A percentile compares a stretch with the other conserved stretches of the same genome.
Evolutionary conservation across 1,139 yeast species (phyloP).

Genomic region (Candida anutae): DNA sequence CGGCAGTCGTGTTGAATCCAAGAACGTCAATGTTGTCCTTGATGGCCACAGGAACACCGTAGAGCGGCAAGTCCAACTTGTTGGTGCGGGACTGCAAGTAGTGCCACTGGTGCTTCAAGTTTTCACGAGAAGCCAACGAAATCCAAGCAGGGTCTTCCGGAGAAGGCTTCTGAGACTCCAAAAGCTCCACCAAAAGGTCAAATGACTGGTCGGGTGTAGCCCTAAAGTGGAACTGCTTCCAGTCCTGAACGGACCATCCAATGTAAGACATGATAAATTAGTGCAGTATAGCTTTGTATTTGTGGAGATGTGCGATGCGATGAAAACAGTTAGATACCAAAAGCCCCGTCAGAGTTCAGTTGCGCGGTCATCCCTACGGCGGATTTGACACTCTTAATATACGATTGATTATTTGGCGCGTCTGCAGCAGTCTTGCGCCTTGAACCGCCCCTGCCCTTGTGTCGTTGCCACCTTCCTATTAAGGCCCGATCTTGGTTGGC

Average conservation of each 20-base stretch:
- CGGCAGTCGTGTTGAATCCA: conserved; percentile 84
- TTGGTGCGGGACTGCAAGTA: conserved; percentile 56
- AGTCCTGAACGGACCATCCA: conserved; percentile 46
- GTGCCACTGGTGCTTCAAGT: conserved; percentile 70
- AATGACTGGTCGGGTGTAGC: conserved; percentile 60
- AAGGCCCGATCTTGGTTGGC: no score
- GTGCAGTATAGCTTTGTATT: background rate
- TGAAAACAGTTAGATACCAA: no score
- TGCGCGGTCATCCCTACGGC: no score
- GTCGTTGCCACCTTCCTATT: no score
- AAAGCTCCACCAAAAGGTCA: conserved; percentile 37
- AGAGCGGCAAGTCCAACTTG: conserved; percentile 49
- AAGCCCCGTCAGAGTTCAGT: no score
- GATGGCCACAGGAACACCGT: conserved; percentile 91
- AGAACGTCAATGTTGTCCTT: conserved; percentile 91
- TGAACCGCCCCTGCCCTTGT: no score
- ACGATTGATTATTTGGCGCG: no score
- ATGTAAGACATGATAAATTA: conserved; percentile 10
- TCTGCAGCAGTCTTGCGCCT: no score
- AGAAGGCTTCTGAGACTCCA: conserved; percentile 37
- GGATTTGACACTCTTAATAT: no score
- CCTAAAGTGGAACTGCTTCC: conserved; percentile 61
- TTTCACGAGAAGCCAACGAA: conserved; percentile 55
- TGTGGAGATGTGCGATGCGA: conserved; percentile 1
- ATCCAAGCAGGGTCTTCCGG: conserved; percentile 86